Percentiles rank a stretch among this genome's conserved stretches.
phyloP scores from a whole-genome alignment of 495 filamentous ascomycete species.

The Xylaria palmicola region DNA sequence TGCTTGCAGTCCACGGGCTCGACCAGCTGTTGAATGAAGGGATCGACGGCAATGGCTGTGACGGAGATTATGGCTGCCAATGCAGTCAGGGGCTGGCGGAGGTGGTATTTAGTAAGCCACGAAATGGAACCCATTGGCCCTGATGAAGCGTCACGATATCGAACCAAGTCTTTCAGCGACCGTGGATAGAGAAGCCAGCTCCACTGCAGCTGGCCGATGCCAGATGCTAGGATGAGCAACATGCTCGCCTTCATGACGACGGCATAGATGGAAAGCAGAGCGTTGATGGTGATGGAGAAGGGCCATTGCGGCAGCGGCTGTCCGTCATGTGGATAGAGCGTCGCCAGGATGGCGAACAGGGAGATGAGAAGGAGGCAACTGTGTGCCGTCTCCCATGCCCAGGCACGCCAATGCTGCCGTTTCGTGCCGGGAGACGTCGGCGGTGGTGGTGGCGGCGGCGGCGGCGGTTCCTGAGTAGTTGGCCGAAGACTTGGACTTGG shows the following conservation, averaged over 20 bases:
- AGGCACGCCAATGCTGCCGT: neutral
- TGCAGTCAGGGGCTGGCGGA: neutral
- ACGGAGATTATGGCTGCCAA: neutral
- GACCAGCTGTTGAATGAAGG: slow-evolving; percentile 1
- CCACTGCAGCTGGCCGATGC: slow-evolving; percentile 26
- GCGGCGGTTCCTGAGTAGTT: neutral
- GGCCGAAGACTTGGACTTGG: neutral
- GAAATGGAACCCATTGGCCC: slow-evolving; percentile 18
- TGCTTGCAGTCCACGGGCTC: slow-evolving; percentile 8
- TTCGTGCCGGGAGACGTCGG: neutral
- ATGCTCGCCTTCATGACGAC: slow-evolving; percentile 26
- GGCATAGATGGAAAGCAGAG: slow-evolving; percentile 23
- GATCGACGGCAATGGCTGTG: neutral
- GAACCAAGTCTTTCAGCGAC: slow-evolving; percentile 20
- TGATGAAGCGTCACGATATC: slow-evolving; percentile 18
- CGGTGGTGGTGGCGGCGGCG: neutral
- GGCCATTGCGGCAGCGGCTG: slow-evolving; percentile 27
- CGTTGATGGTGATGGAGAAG: slow-evolving; percentile 24
- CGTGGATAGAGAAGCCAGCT: slow-evolving; percentile 18
- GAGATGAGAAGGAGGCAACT: neutral
- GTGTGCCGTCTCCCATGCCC: slow-evolving; percentile 3
- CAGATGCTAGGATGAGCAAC: slow-evolving; percentile 15
- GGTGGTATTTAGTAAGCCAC: slow-evolving; percentile 5
- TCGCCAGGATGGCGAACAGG: slow-evolving; percentile 15
- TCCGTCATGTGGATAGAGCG: slow-evolving; percentile 20